Evolutionary conservation across 2,329 filamentous ascomycete species (phyloP), one percentile per base, ranked within the genome.

Genomic region (Colletotrichum shisoi): DNA sequence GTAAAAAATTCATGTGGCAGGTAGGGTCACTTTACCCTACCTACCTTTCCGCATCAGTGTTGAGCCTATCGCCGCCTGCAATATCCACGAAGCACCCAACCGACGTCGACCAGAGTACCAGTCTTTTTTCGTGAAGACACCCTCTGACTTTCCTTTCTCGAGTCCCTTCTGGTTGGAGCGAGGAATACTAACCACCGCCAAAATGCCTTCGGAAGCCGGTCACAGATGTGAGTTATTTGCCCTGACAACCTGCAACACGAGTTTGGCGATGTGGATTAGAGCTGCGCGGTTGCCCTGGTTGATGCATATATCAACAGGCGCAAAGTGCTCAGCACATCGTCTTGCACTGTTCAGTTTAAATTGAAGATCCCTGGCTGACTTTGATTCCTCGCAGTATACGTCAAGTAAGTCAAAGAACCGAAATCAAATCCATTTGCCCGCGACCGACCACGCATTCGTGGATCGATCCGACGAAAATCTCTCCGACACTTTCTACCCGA

Each of bases 151-250:
- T 79, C 76, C 75, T 76, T 76, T 74, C 76, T 74, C 74, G 73
- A 68, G 74, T 77, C 76, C 74, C 77, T 73, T 75, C 78, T 76
- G 79, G 78, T 81, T 78, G 77, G 79, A 81, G 80, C 81, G 80
- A 77, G 77, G 77, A 77, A 78, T 78, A 77, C 73, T 75, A 76
- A 76, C 81, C 72, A 76, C 80, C 83, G 83, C 84, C 89, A 93
- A 87, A 82, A 95, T 95, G 91, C 88, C 90, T 91, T 90, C 91
- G 80, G 91, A 92, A 88, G 86, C 90, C 80, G 91, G 91, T 84
- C 91, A 94, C 89, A 89, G 91, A 91, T 86, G 91, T 94, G 84
- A 91, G 91, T 91, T 73, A 71, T 69, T 71, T 70, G 51, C 64
- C 56, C 31, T 60, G 58, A 58, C 59, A 40, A 12, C 48, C 19